Base-by-base conservation (phyloP, 768 basidiomycete genomes). In the Mycena vitilis region DNA sequence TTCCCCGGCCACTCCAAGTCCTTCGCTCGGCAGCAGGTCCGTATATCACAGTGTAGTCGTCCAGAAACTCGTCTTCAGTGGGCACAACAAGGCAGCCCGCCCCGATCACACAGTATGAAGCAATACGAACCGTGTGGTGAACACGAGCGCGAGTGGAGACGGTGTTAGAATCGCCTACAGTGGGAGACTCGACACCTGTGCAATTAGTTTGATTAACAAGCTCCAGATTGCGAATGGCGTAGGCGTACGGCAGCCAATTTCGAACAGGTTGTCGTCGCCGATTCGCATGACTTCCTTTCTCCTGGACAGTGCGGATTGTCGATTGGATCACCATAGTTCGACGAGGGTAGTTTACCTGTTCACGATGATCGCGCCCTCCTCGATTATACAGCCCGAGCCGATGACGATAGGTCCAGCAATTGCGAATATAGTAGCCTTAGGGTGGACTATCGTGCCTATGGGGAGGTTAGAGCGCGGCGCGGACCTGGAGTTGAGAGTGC, bases 351-450 rank as follows among this genome's bases (percentile, higher is more conserved):
- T 22, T 61, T 68, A 92, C 88, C 94, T 86, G 79, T 99, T 98
- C 59, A 98, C 91, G 69, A 99, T 88, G 73, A 98, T 91, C 7
- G 88, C 93, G 13, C 87, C 88, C 77, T 99, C 98, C 75, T 99
- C 98, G 65, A 99, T 88, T 73, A 98, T 94, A 75, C 95, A 96
- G 60, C 91, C 88, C 23, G 87, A 83, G 16, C 96, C 97, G 60
- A 99, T 92, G 52, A 95, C 85, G 71, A 99, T 96, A 3, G 95
- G 93, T 0, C 95, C 96, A 11, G 89, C 91, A 63, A 95, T 87
- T 16, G 96, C 96, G 73, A 96, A 93, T 66, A 99, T 94, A 25
- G 95, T 95, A 1, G 94, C 95, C 77, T 96, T 95, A 0, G 97
- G 96, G 71, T 99, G 96, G 23, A 99, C 89, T 62, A 98, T 90